Evolutionary conservation across 2,329 filamentous ascomycete species (phyloP).

Genomic region (Aspergillus nomiae): DNA sequence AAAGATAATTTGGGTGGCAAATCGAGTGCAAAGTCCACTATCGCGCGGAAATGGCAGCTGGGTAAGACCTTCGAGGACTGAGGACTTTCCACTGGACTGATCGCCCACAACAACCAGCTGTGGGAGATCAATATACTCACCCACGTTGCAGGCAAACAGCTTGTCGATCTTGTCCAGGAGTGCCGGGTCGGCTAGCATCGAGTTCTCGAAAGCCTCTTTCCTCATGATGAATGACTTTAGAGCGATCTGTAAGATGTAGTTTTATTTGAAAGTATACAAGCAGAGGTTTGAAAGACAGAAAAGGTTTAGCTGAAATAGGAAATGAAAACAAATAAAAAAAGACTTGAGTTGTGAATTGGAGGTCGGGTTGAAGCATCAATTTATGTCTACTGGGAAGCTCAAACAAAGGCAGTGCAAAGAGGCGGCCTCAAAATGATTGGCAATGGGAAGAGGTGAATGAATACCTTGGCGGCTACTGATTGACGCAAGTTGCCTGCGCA

Average conservation of each 20-base stretch:
- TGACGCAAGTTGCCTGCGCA: background rate
- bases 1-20: conserved; percentile 51
- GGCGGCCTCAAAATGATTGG: background rate
- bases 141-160: conserved; percentile 37
- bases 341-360: background rate
- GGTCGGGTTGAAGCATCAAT: background rate
- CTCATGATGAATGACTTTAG: background rate
- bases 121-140: conserved; percentile 33
- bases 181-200: conserved; percentile 17
- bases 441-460: background rate
- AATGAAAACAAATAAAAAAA: no score
- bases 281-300: background rate
- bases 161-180: conserved; percentile 39
- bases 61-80: conserved; percentile 35
- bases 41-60: conserved; percentile 35
- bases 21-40: conserved; percentile 45
- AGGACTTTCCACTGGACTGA: conserved; percentile 43
- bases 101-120: conserved; percentile 45
- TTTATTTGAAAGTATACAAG: background rate
- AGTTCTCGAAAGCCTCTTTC: background rate
- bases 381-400: background rate
- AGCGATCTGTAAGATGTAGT: background rate
- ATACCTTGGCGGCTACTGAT: background rate
- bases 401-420: background rate
- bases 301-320: background rate